phyloP scores from a whole-genome alignment of 1,139 yeast species.

The Geotrichum phurueaensis region DNA sequence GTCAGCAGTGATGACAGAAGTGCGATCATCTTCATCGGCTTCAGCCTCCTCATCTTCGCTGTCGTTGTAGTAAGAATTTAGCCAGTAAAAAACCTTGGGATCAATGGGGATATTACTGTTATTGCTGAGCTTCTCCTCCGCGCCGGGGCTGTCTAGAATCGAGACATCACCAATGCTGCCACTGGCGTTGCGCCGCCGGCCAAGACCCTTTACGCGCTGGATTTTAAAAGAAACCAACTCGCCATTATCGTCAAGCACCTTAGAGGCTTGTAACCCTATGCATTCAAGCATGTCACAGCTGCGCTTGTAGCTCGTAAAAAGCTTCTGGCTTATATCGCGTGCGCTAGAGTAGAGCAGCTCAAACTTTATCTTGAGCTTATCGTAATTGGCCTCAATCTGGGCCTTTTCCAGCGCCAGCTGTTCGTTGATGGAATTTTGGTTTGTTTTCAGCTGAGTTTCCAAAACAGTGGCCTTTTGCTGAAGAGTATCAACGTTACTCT shows the following conservation, averaged over 20 bases:
- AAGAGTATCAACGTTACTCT: conserved; percentile 16
- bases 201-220: conserved; percentile 33
- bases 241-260: conserved; percentile 29
- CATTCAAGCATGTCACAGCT: conserved; percentile 63
- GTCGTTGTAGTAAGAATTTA: conserved; percentile 23
- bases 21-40: conserved; percentile 7
- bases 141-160: conserved; percentile 17
- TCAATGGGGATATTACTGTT: conserved; percentile 17
- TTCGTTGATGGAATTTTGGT: background rate
- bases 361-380: conserved; percentile 8
- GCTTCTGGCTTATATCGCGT: conserved; percentile 37
- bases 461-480: background rate
- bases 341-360: conserved; percentile 25
- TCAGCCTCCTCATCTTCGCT: conserved; percentile 17
- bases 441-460: background rate
- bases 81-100: conserved; percentile 31
- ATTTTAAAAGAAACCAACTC: conserved; percentile 27
- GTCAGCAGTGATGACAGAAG: background rate
- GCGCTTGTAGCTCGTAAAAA: conserved; percentile 39
- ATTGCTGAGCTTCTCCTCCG: conserved; percentile 8
- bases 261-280: conserved; percentile 55
- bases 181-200: conserved; percentile 19
- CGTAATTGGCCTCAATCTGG: conserved; percentile 1
- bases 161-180: conserved; percentile 15
- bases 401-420: background rate